Evolutionary conservation across 371 early-diverging fungal genomes (phyloP), one percentile per base, ranked within the genome.

Genomic region (Gilbertella persicaria): DNA sequence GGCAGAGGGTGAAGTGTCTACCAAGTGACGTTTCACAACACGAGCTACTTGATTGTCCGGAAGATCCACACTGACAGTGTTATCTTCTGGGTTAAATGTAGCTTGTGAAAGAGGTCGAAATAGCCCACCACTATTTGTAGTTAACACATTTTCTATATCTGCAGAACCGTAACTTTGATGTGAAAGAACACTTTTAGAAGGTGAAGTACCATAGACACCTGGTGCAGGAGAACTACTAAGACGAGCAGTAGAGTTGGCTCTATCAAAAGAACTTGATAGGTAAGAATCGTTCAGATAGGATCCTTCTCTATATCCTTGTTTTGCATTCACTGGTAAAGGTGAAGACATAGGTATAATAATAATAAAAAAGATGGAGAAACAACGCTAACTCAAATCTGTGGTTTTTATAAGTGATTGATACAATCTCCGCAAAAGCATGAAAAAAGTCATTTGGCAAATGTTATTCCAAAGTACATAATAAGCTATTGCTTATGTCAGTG

Each of bases 21-120:
- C 87, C 46, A 89, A 70, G 45, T 89, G 89, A 13, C 84, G 74
- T 52, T 83, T 83, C 20, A 89, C 84, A 8, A 86, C 80, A 40
- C 76, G 72, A 19, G 86, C 87, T 0, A 86, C 87, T 56, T 85
- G 83, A 5, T 85, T 84, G 19, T 82, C 79, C 9, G 87, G 71
- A 14, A 88, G 60, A 45, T 80, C 83, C 12, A 71, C 73, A 21
- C 70, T 67, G 8, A 73, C 57, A 2, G 74, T 73, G 38, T 67
- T 60, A 20, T 71, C 69, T 40, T 69, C 71, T 36, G 65, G 70
- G 40, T 70, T 66, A 28, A 63, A 69, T 2, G 66, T 62, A 0
- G 73, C 67, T 5, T 53, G 64, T 0, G 75, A 75, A 6, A 71
- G 29, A 1, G 72, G 69, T 8, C 76, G 63, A 30, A 67, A 69